Evolutionary conservation across 768 basidiomycete species (phyloP), one percentile per base, ranked within the genome.

Genomic region (Myochromella boudieri): DNA sequence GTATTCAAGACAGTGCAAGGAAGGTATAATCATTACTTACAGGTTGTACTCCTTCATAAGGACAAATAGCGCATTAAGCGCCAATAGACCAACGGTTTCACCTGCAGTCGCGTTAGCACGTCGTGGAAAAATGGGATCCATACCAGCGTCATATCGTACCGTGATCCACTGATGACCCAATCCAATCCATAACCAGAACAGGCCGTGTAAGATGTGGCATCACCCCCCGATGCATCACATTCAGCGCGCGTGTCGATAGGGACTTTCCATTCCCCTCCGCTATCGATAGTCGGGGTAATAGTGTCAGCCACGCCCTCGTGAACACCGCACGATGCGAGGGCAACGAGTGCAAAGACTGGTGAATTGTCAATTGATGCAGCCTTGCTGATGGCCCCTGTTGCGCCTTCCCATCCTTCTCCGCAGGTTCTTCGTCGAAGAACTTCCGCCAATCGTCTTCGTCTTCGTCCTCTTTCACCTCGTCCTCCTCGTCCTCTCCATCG

Each of bases 1-100:
- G 18, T 40, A 46, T 33, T 24, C 15, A 34, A 10, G 6, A 45
- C 3, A 37, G 9, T 33, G 6, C 29, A 42, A 3, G 18, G 21
- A 28, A 44, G n/a, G 37, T 46, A 40, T 47, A 17, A 39, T 20
- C 21, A 20, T n/a, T n/a, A 75, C 90, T 61, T 60, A 91, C 95
- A 99, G 74, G 57, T 97, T 97, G 61, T 97, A 94, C 42, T 93
- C 84, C 48, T 80, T 88, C 68, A 98, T 97, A 50, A 99, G 73
- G 10, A 86, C 79, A 60, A 93, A 98, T 40, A 99, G 67, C 1
- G 91, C 87, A 57, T 98, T 98, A 54, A 99, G 74, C 1, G 91
- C 93, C 34, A 98, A 71, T 46, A 99, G 74, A 1, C 92, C 97
- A 12, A 89, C 77, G 0, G 84, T 78, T 1, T 92, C 94, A 26